Conservation (phyloP, 2,329 filamentous ascomycete species). For the Monilinia polystroma region DNA sequence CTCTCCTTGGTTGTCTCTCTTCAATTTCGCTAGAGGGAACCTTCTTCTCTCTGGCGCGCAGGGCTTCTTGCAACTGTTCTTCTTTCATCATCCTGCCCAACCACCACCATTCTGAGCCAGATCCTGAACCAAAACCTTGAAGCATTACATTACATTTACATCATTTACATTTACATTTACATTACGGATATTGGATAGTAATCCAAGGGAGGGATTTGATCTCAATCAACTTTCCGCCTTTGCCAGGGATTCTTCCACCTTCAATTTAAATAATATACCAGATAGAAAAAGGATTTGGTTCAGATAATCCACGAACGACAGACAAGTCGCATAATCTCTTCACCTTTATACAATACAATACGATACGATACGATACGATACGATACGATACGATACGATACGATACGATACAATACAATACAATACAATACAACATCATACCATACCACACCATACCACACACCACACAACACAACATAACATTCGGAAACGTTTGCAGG, state of each 20-base stretch:
- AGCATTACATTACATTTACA: no score
- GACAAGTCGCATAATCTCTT: conserved; percentile 10
- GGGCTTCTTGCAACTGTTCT: background rate
- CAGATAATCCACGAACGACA: background rate
- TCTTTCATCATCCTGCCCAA: conserved; percentile 3
- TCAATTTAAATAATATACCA: background rate
- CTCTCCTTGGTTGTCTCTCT: conserved; percentile 14
- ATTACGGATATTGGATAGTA: no score
- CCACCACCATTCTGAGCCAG: background rate
- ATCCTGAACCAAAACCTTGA: background rate
- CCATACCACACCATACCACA: no score
- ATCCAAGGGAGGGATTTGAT: background rate
- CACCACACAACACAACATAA: background rate
- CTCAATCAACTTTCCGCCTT: background rate
- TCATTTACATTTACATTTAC: no score
- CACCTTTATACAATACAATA: background rate
- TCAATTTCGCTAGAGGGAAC: conserved; percentile 19
- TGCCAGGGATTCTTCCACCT: background rate
- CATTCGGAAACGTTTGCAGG: conserved; percentile 7
- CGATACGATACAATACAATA: background rate
- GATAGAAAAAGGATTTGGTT: background rate
- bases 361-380: no score
- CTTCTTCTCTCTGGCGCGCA: conserved; percentile 8
- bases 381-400: no score
- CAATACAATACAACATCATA: background rate